Conservation (phyloP, 2,329 filamentous ascomycete genomes). For the Pseudogymnoascus destructans region DNA sequence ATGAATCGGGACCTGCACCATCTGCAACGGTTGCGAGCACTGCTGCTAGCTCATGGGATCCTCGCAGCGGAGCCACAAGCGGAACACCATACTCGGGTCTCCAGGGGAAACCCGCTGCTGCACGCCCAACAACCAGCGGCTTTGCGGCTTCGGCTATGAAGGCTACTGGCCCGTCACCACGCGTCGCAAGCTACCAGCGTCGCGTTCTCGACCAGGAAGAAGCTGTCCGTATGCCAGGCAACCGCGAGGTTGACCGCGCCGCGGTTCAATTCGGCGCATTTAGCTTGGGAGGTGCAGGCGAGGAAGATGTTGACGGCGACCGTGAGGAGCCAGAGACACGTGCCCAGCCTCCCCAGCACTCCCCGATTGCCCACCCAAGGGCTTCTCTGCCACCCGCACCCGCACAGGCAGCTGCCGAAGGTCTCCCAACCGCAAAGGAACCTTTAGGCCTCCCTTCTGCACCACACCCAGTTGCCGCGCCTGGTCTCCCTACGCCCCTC, state of each 20-base stretch:
- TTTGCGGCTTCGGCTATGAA: slow-evolving; percentile 75
- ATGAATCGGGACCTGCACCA: slow-evolving; percentile 61
- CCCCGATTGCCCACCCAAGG: slow-evolving; percentile 72
- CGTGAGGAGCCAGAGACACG: slow-evolving; percentile 92
- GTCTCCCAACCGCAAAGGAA: slow-evolving; percentile 35
- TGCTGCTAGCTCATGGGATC: slow-evolving; percentile 72
- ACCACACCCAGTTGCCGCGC: slow-evolving; percentile 30
- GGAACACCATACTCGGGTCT: slow-evolving; percentile 52
- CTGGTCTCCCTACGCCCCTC: slow-evolving; percentile 26
- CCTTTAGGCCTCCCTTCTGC: slow-evolving; percentile 36
- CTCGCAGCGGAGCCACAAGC: slow-evolving; percentile 44
- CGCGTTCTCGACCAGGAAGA: slow-evolving; percentile 90
- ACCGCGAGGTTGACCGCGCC: slow-evolving; percentile 84
- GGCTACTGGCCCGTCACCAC: slow-evolving; percentile 47
- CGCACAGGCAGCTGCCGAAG: slow-evolving; percentile 40
- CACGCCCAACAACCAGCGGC: slow-evolving; percentile 51
- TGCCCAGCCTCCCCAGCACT: slow-evolving; percentile 84
- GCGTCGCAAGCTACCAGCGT: slow-evolving; percentile 70
- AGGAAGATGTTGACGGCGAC: slow-evolving; percentile 86
- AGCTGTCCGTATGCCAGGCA: slow-evolving; percentile 94
- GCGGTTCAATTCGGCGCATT: slow-evolving; percentile 95
- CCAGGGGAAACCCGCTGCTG: slow-evolving; percentile 47
- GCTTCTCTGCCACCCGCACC: slow-evolving; percentile 68
- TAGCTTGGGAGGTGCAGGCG: slow-evolving; percentile 63
- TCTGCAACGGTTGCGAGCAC: slow-evolving; percentile 84